A percentile compares a stretch with the other conserved stretches of the same genome.
Conservation (phyloP, 225 moss, liverwort and hornwort genomes). For the Pseudisothecium myosuroides region DNA sequence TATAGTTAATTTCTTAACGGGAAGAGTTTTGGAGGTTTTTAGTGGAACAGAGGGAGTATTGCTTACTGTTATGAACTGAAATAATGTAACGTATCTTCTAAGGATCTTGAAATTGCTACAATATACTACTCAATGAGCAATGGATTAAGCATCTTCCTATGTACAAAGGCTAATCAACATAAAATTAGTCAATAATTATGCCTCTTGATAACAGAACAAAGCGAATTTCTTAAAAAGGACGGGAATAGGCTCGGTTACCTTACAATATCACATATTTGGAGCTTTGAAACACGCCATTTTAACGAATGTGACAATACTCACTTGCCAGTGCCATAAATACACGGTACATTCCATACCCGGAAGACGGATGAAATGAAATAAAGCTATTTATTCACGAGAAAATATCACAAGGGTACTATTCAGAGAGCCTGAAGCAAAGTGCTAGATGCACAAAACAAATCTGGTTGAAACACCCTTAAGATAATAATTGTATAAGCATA, state of each 20-base stretch:
- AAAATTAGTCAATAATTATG: background rate
- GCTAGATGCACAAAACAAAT: background rate
- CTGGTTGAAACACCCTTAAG: background rate
- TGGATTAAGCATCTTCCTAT: background rate
- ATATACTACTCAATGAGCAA: background rate
- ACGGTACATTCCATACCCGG: too few species aligned
- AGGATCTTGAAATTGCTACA: background rate
- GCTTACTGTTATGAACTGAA: background rate
- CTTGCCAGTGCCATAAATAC: too few species aligned
- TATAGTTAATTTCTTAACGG: too few species aligned
- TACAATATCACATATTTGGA: background rate
- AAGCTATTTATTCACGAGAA: background rate
- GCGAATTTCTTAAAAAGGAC: background rate
- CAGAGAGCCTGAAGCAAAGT: background rate
- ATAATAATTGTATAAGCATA: background rate
- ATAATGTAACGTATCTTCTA: accelerated
- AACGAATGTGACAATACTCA: background rate
- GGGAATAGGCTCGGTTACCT: too few species aligned
- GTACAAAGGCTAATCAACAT: background rate
- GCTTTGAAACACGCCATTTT: background rate
- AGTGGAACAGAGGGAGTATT: too few species aligned
- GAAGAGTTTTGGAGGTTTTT: too few species aligned
- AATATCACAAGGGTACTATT: background rate
- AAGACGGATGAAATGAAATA: background rate
- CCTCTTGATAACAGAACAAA: background rate